phyloP scores from a whole-genome alignment of 2,329 filamentous ascomycete genomes.

The Coniella lustricola region DNA sequence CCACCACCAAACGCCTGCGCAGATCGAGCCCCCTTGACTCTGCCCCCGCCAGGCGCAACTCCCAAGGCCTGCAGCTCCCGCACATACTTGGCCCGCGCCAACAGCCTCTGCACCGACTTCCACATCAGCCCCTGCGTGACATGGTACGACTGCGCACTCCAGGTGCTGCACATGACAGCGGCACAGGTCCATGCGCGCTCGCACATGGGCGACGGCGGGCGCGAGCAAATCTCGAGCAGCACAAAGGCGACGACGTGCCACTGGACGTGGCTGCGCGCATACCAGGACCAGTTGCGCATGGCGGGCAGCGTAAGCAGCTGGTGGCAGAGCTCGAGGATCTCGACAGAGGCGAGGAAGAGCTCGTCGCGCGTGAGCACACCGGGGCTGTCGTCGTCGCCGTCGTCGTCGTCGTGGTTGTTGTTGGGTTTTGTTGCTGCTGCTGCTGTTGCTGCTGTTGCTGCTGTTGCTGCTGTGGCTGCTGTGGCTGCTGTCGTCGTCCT shows the following conservation, averaged over 20 bases:
- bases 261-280: conserved; percentile 44
- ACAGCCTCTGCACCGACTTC: conserved; percentile 10
- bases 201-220: conserved; percentile 42
- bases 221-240: conserved; percentile 38
- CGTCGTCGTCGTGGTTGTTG: not conserved
- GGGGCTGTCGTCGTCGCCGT: not conserved
- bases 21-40: no score
- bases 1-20: no score
- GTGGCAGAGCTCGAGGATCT: conserved; percentile 60
- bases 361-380: conserved; percentile 45
- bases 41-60: no score
- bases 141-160: not conserved
- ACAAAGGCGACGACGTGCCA: conserved; percentile 46
- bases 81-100: conserved; percentile 16
- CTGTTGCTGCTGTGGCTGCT: not conserved
- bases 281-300: conserved; percentile 39
- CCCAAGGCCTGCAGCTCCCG: conserved; percentile 9
- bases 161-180: not conserved
- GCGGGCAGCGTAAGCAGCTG: conserved; percentile 59
- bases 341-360: conserved; percentile 64
- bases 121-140: conserved; percentile 6
- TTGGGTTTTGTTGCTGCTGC: not conserved
- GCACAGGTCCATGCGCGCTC: conserved; percentile 45
- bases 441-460: not conserved
- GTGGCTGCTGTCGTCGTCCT: not conserved